A percentile compares a stretch with the other conserved stretches of the same genome.
Conservation (phyloP, 208 protist species). For the Trypanosoma platydactyli region DNA sequence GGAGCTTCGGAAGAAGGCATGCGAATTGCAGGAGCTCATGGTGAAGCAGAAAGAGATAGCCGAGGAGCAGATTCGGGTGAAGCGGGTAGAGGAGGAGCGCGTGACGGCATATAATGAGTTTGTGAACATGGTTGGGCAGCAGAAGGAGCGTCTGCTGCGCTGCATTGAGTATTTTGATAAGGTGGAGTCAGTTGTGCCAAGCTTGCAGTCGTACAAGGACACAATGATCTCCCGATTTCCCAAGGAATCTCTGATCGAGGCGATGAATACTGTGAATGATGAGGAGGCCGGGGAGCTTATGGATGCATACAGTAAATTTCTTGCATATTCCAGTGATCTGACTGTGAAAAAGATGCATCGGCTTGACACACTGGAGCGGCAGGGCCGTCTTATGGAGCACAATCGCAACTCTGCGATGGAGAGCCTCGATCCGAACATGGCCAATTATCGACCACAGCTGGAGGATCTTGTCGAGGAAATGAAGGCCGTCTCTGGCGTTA, state of each 20-base stretch:
- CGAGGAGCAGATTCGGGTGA: slow-evolving; percentile 42
- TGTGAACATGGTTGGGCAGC: slow-evolving; percentile 61
- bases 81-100: slow-evolving; percentile 57
- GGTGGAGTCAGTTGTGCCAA: slow-evolving; percentile 44
- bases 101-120: slow-evolving; percentile 77
- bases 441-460: slow-evolving; percentile 65
- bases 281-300: slow-evolving; percentile 54
- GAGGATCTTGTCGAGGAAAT: slow-evolving; percentile 67
- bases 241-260: slow-evolving; percentile 40
- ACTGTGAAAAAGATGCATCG: slow-evolving; percentile 88
- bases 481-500: slow-evolving; percentile 74
- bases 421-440: slow-evolving; percentile 82
- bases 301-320: slow-evolving; percentile 66
- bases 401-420: slow-evolving; percentile 84
- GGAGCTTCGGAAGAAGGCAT: slow-evolving; percentile 60
- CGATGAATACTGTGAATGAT: slow-evolving; percentile 44
- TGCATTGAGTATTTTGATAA: slow-evolving; percentile 65
- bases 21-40: slow-evolving; percentile 57
- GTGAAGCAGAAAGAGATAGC: slow-evolving; percentile 57
- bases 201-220: slow-evolving; percentile 58
- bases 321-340: slow-evolving; percentile 68
- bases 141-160: slow-evolving; percentile 50
- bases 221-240: slow-evolving; percentile 60
- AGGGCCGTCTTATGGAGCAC: slow-evolving; percentile 73
- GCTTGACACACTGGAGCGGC: slow-evolving; percentile 82